Evolutionary conservation across 2,329 filamentous ascomycete genomes (phyloP).

Genomic region (Curvularia eragrostidis): DNA sequence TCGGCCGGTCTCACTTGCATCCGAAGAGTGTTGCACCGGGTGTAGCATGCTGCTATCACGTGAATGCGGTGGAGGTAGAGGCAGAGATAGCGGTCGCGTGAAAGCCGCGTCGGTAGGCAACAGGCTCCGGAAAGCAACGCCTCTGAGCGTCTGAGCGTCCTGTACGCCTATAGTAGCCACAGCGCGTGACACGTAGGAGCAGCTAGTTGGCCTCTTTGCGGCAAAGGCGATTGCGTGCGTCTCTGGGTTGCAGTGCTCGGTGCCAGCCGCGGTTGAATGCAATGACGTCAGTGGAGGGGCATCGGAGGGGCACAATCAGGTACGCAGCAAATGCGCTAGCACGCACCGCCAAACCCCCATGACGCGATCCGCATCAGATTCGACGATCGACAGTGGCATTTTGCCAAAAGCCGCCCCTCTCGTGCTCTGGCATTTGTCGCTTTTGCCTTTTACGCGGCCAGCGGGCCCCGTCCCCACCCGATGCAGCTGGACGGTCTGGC

Average conservation of each 20-base stretch:
- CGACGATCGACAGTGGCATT: conserved; percentile 24
- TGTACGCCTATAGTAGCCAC: conserved; percentile 5
- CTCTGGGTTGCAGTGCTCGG: conserved; percentile 8
- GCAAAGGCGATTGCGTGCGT: conserved; percentile 17
- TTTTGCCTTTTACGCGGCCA: conserved; percentile 8
- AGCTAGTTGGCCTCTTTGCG: conserved; percentile 8
- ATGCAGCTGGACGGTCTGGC: conserved; percentile 10
- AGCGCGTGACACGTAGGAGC: conserved; percentile 20
- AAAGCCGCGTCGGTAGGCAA: conserved; percentile 2
- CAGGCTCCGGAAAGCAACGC: conserved; percentile 8
- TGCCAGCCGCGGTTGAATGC: conserved; percentile 1
- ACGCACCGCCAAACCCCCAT: conserved; percentile 8
- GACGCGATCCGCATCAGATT: conserved; percentile 22
- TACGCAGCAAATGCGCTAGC: conserved; percentile 16
- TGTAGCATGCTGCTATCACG: background rate
- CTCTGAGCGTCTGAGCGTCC: conserved; percentile 1
- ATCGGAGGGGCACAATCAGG: conserved; percentile 14
- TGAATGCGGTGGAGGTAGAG: background rate
- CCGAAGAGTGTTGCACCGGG: background rate
- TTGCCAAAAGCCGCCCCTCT: conserved; percentile 11
- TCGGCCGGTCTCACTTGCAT: background rate
- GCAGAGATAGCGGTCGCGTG: background rate
- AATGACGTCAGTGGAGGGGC: conserved; percentile 16
- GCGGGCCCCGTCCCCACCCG: conserved; percentile 6
- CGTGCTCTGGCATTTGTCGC: conserved; percentile 9